Evolutionary conservation across 2,329 filamentous ascomycete genomes (phyloP).

Genomic region (Trichoderma harzianum): DNA sequence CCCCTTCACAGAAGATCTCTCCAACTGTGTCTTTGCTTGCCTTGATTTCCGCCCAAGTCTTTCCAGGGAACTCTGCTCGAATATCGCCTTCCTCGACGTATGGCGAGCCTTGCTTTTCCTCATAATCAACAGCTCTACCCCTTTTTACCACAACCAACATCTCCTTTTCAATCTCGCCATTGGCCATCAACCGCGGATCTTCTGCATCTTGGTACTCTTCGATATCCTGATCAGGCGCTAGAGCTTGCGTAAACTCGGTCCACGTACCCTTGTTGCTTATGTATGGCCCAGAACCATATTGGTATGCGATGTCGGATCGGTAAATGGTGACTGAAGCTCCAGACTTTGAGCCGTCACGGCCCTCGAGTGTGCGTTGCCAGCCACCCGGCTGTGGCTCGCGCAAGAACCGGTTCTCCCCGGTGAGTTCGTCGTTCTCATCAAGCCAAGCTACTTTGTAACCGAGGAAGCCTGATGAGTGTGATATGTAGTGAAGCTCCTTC

Average conservation of each 20-base stretch:
- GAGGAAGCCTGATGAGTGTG: background rate
- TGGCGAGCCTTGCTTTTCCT: background rate
- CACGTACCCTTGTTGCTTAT: too few species aligned
- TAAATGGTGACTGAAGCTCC: background rate
- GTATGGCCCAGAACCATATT: too few species aligned
- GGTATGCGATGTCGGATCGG: too few species aligned
- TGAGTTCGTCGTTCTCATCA: too few species aligned
- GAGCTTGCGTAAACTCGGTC: background rate
- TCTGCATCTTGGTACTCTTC: background rate
- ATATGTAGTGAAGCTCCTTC: background rate
- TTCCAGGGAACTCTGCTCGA: background rate
- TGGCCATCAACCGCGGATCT: background rate
- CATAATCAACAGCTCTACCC: background rate
- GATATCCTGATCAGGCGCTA: background rate
- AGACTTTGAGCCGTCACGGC: background rate
- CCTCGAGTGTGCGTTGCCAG: background rate
- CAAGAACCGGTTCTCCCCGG: too few species aligned
- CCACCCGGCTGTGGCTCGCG: background rate
- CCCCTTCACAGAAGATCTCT: too few species aligned
- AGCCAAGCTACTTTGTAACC: background rate
- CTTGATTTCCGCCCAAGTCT: background rate
- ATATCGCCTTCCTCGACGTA: background rate
- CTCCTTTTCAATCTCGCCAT: background rate
- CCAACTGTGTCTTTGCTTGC: too few species aligned
- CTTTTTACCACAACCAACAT: background rate